A percentile compares a stretch with the other conserved stretches of the same genome.
These are phyloP conservation scores for Komagataella kurtzmanii DNA, from an alignment of 805 yeast genomes.

Conservation along the genomic window DNA sequence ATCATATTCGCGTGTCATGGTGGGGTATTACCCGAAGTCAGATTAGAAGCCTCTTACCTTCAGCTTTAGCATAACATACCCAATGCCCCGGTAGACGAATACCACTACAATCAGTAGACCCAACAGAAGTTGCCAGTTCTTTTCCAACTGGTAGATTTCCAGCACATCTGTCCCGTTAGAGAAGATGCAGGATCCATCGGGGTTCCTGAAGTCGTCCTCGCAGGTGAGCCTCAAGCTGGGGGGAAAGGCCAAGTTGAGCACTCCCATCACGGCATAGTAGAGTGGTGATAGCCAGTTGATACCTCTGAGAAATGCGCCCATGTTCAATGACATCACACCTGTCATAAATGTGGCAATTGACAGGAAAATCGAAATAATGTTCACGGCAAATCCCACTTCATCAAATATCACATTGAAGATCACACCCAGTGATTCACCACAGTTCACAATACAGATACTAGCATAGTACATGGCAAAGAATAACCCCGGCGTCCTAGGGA, in stretches of 20 bases:
- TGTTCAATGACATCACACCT: slow-evolving; percentile 69
- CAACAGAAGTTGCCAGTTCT: slow-evolving; percentile 22
- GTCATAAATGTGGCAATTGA: slow-evolving; percentile 74
- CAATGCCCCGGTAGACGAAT: slow-evolving; percentile 26
- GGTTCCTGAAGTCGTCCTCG: slow-evolving; percentile 10
- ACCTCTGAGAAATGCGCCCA: slow-evolving; percentile 57
- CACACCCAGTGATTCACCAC: slow-evolving; percentile 82
- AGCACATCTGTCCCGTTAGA: slow-evolving; percentile 43
- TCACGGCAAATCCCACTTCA: slow-evolving; percentile 74
- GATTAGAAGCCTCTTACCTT: slow-evolving; percentile 3
- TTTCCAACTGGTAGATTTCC: slow-evolving; percentile 30
- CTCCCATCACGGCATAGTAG: slow-evolving; percentile 51
- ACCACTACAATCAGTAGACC: slow-evolving; percentile 25
- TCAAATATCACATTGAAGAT: slow-evolving; percentile 59
- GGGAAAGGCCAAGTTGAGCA: slow-evolving; percentile 48
- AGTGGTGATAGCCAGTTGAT: slow-evolving; percentile 69
- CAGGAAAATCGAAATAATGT: slow-evolving; percentile 50
- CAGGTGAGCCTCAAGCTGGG: slow-evolving; percentile 37
- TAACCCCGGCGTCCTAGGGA: slow-evolving; percentile 54
- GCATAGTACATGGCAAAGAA: slow-evolving; percentile 53
- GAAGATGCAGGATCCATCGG: slow-evolving; percentile 30
- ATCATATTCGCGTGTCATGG: background rate
- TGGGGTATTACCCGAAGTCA: background rate
- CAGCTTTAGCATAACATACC: slow-evolving; percentile 15
- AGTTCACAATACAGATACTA: slow-evolving; percentile 39